phyloP scores from a whole-genome alignment of 2,329 filamentous ascomycete species.

The Penicillium paneum region DNA sequence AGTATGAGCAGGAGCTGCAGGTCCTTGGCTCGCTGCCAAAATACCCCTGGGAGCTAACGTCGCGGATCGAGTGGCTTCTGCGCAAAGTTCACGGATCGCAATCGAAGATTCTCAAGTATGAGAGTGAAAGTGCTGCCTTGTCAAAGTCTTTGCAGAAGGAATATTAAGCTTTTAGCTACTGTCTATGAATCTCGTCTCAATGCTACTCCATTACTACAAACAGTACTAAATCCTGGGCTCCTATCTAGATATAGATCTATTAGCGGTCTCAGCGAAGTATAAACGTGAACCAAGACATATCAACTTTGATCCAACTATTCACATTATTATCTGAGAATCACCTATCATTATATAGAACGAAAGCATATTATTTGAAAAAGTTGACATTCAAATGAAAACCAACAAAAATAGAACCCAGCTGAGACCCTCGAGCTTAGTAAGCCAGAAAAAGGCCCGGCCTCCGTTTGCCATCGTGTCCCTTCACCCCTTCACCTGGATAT shows the following conservation, averaged over 20 bases:
- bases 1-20: conserved; percentile 73
- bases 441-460: neutral
- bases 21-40: conserved; percentile 68
- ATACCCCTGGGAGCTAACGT: conserved; percentile 65
- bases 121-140: conserved; percentile 66
- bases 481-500: neutral
- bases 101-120: conserved; percentile 68
- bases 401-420: neutral
- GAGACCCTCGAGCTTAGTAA: neutral
- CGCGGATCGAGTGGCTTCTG: conserved; percentile 69
- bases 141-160: conserved; percentile 67
- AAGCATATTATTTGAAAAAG: neutral
- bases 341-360: neutral
- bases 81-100: conserved; percentile 72
- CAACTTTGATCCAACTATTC: neutral
- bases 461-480: neutral
- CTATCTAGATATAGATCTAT: neutral
- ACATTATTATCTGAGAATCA: neutral
- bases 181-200: conserved; percentile 2
- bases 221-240: neutral
- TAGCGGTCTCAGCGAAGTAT: neutral
- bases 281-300: neutral
- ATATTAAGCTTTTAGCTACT: conserved; percentile 31
- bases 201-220: neutral
- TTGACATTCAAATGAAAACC: neutral